phyloP scores from a whole-genome alignment of 345 rosid species.

The Linum lewisii region DNA sequence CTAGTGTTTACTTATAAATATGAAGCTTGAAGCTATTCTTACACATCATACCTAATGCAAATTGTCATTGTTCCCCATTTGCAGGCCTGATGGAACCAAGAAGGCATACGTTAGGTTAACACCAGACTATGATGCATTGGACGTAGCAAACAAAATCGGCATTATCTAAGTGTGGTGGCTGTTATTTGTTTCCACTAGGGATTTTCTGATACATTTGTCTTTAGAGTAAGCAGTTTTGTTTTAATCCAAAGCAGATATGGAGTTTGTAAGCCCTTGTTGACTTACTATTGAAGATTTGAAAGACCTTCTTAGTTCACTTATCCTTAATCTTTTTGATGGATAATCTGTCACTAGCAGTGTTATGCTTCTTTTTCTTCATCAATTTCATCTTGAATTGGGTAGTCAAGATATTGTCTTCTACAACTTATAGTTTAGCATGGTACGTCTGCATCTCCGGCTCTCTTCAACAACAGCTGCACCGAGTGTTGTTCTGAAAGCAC shows the following conservation, averaged over 20 bases:
- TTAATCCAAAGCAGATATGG: constrained; percentile 1
- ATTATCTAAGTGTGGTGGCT: constrained; percentile 40
- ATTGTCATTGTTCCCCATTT: neutral
- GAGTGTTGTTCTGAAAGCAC: no score
- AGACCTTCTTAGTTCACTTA: neutral
- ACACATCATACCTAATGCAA: neutral
- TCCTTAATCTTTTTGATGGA: no score
- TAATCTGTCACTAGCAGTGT: no score
- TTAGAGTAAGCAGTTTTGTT: constrained; percentile 7
- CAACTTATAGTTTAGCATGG: no score
- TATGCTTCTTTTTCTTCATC: no score
- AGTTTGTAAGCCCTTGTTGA: neutral
- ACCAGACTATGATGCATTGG: constrained; percentile 87
- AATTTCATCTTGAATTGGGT: no score
- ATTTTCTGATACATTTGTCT: neutral
- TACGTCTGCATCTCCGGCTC: no score
- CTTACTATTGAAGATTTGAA: neutral
- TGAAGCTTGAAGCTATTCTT: neutral
- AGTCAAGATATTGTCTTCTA: no score
- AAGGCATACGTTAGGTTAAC: constrained; percentile 90
- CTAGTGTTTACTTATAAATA: no score
- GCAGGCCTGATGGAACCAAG: constrained; percentile 94
- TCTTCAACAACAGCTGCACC: no score
- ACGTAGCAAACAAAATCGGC: constrained; percentile 95
- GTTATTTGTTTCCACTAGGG: neutral